Evolutionary conservation across 331 rosid species (phyloP).

Genomic region (Arachis monticola): DNA sequence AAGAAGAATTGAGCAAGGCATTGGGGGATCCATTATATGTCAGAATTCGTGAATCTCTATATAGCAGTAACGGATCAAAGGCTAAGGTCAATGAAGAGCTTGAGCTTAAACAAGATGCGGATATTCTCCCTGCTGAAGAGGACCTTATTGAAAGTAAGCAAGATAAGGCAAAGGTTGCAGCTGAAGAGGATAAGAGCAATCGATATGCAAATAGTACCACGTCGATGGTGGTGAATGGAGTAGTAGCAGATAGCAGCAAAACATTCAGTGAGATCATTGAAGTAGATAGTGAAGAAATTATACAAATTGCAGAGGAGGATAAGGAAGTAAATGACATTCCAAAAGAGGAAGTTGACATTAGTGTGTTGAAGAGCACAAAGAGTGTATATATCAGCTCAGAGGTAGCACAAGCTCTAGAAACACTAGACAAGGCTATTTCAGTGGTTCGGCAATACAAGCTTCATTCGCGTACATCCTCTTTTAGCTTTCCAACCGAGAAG

Average conservation of each 20-base stretch:
- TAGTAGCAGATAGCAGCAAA: conserved; percentile 32
- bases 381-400: conserved; percentile 55
- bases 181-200: conserved; percentile 17
- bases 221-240: conserved; percentile 13
- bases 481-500: conserved; percentile 30
- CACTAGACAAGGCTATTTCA: conserved; percentile 68
- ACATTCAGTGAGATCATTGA: conserved; percentile 67
- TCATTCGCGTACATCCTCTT: conserved; percentile 37
- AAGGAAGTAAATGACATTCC: conserved; percentile 19
- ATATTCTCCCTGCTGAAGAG: conserved; percentile 41
- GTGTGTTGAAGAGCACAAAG: conserved; percentile 31
- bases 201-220: conserved; percentile 31
- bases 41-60: conserved; percentile 65
- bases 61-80: conserved; percentile 39
- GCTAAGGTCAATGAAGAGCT: conserved; percentile 38
- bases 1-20: conserved; percentile 66
- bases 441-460: conserved; percentile 46
- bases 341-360: conserved; percentile 25
- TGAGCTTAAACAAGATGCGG: conserved; percentile 1
- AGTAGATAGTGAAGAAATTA: conserved; percentile 47
- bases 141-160: conserved; percentile 35
- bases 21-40: conserved; percentile 62
- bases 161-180: conserved; percentile 11
- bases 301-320: conserved; percentile 35
- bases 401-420: conserved; percentile 71